phyloP scores from a whole-genome alignment of 2,329 filamentous ascomycete genomes.

The Dactylellina leptospora region DNA sequence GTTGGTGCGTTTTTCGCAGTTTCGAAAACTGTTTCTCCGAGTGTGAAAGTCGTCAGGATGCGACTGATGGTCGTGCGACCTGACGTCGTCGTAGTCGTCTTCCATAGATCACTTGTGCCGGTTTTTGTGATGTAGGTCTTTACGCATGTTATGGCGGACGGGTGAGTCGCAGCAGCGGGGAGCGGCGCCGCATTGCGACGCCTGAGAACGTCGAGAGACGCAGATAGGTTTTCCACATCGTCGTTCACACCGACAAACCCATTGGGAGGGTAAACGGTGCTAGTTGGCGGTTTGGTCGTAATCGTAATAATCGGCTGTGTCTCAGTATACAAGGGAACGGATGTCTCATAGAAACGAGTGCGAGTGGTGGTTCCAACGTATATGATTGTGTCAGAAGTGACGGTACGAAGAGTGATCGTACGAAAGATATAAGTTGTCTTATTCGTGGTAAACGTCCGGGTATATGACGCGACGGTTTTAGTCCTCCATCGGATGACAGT shows the following conservation, averaged over 20 bases:
- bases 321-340: background rate
- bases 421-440: constrained; percentile 10
- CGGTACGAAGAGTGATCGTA: constrained; percentile 7
- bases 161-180: background rate
- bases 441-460: constrained; percentile 2
- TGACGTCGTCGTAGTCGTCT: constrained; percentile 16
- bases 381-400: background rate
- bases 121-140: constrained; percentile 30
- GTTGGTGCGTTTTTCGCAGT: background rate
- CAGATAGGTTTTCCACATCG: background rate
- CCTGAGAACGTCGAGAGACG: no score
- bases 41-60: background rate
- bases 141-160: constrained; percentile 12
- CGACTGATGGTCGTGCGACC: constrained; percentile 4
- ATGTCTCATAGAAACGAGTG: constrained; percentile 1
- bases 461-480: background rate
- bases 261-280: background rate
- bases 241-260: constrained; percentile 14
- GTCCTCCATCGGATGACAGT: constrained; percentile 29
- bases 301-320: background rate
- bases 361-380: constrained; percentile 16
- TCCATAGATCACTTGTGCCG: constrained; percentile 37
- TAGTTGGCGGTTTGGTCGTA: constrained; percentile 11
- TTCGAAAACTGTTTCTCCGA: background rate
- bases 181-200: constrained; percentile 9